These are phyloP conservation scores for Truncatella angustata DNA, from an alignment of 2,329 filamentous ascomycete genomes.

Conservation along the genomic window DNA sequence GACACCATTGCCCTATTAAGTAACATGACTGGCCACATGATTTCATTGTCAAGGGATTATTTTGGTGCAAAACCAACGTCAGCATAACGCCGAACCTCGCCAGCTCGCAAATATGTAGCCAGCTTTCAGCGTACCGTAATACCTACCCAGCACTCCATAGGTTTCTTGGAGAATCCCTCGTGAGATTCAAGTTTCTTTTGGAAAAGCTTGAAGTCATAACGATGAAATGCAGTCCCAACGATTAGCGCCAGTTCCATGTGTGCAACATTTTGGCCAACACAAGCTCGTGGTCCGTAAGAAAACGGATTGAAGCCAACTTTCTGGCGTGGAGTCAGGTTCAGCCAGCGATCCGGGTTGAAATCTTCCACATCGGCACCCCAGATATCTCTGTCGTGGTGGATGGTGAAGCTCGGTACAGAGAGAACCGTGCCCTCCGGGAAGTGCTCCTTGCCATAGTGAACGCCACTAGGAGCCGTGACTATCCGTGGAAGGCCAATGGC, in stretches of 20 bases:
- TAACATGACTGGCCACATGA: too few relatives aligned
- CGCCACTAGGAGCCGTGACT: neutral
- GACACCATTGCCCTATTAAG: too few relatives aligned
- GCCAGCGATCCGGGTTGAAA: conserved; percentile 9
- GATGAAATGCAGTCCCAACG: conserved; percentile 3
- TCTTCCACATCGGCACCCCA: conserved; percentile 9
- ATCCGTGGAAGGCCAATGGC: conserved; percentile 5
- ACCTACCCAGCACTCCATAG: conserved; percentile 4
- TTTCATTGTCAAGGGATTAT: too few relatives aligned
- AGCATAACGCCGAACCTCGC: too few relatives aligned
- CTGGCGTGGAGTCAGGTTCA: neutral
- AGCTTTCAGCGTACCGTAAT: too few relatives aligned
- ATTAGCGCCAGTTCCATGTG: conserved; percentile 8
- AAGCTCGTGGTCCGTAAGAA: conserved; percentile 6
- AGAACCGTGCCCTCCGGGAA: conserved; percentile 6
- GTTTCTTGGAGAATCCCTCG: conserved; percentile 8
- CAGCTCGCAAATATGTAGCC: too few relatives aligned
- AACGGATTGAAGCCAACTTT: conserved; percentile 8
- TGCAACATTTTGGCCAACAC: conserved; percentile 8
- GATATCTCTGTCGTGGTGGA: conserved; percentile 5
- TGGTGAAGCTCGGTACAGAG: conserved; percentile 8
- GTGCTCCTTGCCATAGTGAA: conserved; percentile 3
- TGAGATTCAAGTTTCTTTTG: conserved; percentile 6
- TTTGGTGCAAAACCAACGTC: too few relatives aligned
- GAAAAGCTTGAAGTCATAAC: conserved; percentile 5